A percentile compares a stretch with the other conserved stretches of the same genome.
Conservation (phyloP, 108 stramenopile species). For the Cyclotella choctawhatcheeana region DNA sequence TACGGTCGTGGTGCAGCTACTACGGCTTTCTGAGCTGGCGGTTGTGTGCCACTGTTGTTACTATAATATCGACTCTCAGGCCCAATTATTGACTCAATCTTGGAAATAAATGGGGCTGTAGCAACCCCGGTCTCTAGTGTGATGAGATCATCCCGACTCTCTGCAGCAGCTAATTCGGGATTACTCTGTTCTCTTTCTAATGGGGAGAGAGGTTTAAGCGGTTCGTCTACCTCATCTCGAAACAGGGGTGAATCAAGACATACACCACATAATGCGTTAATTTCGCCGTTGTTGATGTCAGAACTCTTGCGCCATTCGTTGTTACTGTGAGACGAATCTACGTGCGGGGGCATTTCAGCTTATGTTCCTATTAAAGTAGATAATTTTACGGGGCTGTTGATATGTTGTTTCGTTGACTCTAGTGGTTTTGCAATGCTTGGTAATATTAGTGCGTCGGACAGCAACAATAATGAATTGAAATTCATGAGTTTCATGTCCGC, state of each 20-base stretch:
- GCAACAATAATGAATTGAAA: no score
- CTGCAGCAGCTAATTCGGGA: neutral
- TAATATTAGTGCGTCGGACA: neutral
- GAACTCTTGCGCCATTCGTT: constrained; percentile 20
- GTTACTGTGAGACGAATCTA: neutral
- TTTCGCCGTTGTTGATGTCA: constrained; percentile 1
- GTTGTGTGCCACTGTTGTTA: neutral
- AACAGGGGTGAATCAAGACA: constrained; percentile 27
- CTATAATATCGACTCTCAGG: constrained; percentile 39
- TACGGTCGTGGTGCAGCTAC: neutral
- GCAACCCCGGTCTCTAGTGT: neutral
- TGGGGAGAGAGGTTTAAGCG: constrained; percentile 1
- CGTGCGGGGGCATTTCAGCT: constrained; percentile 19
- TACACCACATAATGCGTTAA: constrained; percentile 13
- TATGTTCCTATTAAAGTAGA: neutral
- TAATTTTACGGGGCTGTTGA: neutral
- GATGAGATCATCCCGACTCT: neutral
- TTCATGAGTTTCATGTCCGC: no score
- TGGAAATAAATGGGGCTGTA: constrained; percentile 8
- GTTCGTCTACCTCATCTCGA: constrained; percentile 21
- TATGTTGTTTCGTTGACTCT: neutral
- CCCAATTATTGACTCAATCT: constrained; percentile 41
- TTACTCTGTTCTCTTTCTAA: constrained; percentile 25
- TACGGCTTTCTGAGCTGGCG: neutral
- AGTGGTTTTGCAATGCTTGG: neutral